phyloP scores from a whole-genome alignment of 2,329 filamentous ascomycete genomes.

The Coniochaeta sp. region DNA sequence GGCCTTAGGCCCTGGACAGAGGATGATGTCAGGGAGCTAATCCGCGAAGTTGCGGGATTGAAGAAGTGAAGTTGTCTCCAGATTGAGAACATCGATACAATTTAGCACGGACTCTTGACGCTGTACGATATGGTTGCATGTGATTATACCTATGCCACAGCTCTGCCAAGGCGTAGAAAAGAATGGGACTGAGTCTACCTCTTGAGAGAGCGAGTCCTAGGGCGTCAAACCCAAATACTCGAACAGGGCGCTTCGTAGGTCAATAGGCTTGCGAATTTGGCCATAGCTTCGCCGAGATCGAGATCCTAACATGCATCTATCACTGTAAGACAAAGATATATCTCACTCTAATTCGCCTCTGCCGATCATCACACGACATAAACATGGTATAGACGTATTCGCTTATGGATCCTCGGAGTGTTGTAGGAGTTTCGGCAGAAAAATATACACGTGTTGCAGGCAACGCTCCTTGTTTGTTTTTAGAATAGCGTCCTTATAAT shows the following conservation, averaged over 20 bases:
- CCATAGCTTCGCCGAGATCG: too few relatives aligned
- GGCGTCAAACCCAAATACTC: neutral
- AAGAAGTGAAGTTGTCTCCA: neutral
- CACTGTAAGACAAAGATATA: too few relatives aligned
- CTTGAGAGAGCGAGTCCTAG: neutral
- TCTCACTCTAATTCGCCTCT: too few relatives aligned
- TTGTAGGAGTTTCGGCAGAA: neutral
- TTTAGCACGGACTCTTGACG: too few relatives aligned
- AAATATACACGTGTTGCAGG: neutral
- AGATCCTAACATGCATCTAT: too few relatives aligned
- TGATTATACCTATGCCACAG: too few relatives aligned
- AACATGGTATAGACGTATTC: neutral
- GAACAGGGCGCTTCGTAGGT: neutral
- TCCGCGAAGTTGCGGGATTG: neutral
- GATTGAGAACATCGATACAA: too few relatives aligned
- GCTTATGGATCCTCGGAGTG: neutral
- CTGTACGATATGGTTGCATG: too few relatives aligned
- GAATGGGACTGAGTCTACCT: neutral
- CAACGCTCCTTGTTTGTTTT: neutral
- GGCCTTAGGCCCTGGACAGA: conserved; percentile 3
- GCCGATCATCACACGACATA: neutral
- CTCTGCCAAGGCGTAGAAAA: too few relatives aligned
- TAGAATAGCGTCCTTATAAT: neutral
- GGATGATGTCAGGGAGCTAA: neutral
- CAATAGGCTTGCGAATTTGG: too few relatives aligned